Evolutionary conservation across 345 rosid genomes (phyloP), one percentile per base, ranked within the genome.

Genomic region (Carallia brachiata): DNA sequence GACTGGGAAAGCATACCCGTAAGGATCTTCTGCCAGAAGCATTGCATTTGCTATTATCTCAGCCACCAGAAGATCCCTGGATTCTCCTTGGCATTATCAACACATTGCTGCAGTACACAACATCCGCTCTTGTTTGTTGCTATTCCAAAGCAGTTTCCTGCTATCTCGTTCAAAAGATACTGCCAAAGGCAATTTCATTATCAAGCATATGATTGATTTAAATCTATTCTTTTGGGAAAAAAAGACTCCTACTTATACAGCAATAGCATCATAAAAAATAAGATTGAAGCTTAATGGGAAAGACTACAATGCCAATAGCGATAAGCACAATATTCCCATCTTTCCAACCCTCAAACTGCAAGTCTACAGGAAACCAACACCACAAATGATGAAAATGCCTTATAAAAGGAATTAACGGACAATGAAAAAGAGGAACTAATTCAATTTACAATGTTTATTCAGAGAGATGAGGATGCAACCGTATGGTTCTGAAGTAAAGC

Each of bases 81-180:
- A 44, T 19, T 72, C 72, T 15, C 69, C 73, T 0, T 54, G 16
- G 81, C 69, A 37, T 39, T 17, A 36, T 23, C 17, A 13, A 84
- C 27, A 40, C 84, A 77, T 17, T 64, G 52, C 72, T 82, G 84
- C 67, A 87, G 23, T 1, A 80, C 78, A 60, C 78, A 77, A 12
- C 87, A 84, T 3, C 85, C 87, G 6, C 67, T 72, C 62, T 81
- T 79, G 50, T 87, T 73, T 53, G 73, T 75, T 18, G 90, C 82
- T 23, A 81, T 71, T 6, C 66, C 63, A 8, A 77, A 15, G 52
- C 80, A 82, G 23, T 79, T 63, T 10, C 67, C 56, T 2, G 71
- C 77, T 28, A 81, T 66, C 71, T 61, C 78, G 5, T 54, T 68
- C 44, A 79, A 12, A 7, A 84, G 53, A 30, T 36, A 36, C 86